Base-by-base conservation (phyloP, 140 eudicot species). In the Artemisia princeps region DNA sequence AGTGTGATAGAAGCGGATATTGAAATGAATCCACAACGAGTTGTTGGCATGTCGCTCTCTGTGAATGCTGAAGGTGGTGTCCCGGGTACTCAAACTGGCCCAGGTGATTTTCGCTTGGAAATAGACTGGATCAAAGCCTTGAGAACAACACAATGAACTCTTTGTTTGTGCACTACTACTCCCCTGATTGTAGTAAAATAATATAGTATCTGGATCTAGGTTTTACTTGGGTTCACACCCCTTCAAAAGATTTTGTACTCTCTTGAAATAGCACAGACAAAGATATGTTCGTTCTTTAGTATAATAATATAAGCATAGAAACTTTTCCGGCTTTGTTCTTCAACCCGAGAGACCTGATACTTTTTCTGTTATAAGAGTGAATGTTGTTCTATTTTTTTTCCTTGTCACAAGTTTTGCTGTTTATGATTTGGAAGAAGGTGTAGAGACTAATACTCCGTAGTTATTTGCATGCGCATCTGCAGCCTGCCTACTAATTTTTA, bases 111-210 rank as follows among this genome's bases (percentile, higher is more conserved):
- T 60, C 72, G 82, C 9, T 76, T 91, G 59, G 96, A 91, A 63
- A 78, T 91, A 24, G 97, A 91, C 63, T 91, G 95, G 95, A 80
- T 91, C 51, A 91, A 87, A 83, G 97, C 95, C 33, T 55, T 87
- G 78, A 82, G 96, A 83, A 75, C 76, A 83, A 75, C 76, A 12
- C 69, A 66, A 44, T 80, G 50, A 88, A 13, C 20, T 60, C n/a
- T 59, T 42, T 22, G 15, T 10, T 50, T 16, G 3, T 10, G 16
- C 20, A 22, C 33, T 17, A 33, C 42, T 33, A 33, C 42, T 33
- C 6, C 6, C 42, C 42, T 33, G 42, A 33, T 33, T 33, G 42
- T 33, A 33, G 42, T 33, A 33, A 33, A 59, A 64, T 33, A 40
- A 63, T 60, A 12, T 42, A 78, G 56, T 58, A 60, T 60, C 16